Evolutionary conservation across 257 asterid genomes (phyloP), one percentile per base, ranked within the genome.

Genomic region (Penstemon eatonii): DNA sequence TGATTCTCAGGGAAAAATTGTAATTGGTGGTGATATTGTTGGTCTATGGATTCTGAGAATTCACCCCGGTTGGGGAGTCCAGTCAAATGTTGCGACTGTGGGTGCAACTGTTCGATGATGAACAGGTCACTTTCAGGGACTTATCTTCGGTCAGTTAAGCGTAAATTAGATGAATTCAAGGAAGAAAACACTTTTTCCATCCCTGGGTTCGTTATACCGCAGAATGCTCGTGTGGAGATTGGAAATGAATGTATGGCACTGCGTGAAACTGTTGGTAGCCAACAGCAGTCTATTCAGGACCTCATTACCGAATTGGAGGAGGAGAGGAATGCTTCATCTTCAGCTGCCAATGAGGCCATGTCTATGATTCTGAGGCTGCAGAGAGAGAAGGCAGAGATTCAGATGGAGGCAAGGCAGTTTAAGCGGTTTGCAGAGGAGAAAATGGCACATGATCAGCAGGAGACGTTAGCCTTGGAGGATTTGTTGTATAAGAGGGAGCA

Each of bases 301-400:
- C 90, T 93, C 59, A 69, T 84, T 42, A 55, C 75, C 12, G 99
- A 93, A 80, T 75, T 93, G 85, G 99, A 93, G 67, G 97, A 90
- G 81, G 99, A 93, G 85, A 89, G 99, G 83, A 91, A 84, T 56
- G 99, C 97, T 1, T 76, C 97, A 5, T 83, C 96, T 4, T 88
- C 97, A 7, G 97, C 99, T 77, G 97, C 99, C 65, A 90, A 81
- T 44, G 99, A 93, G 81, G 96, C 99, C 1, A 86, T 93, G 95
- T 93, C 99, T 4, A 93, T 93, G 99, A 93, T 90, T 66, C 82
- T 90, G 78, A 84, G 96, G 84, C 72, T 93, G 84, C 99, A 93
- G 83, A 83, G 97, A 61, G 97, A 88, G 68, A 93, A 93, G 65
- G 95, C 96, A 4, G 97, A 87, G 88, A 62, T 84, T 72, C 95